Percentiles rank a stretch among this genome's conserved stretches.
phyloP scores from a whole-genome alignment of 179 eudicot genomes.

The Beta lomatogona region DNA sequence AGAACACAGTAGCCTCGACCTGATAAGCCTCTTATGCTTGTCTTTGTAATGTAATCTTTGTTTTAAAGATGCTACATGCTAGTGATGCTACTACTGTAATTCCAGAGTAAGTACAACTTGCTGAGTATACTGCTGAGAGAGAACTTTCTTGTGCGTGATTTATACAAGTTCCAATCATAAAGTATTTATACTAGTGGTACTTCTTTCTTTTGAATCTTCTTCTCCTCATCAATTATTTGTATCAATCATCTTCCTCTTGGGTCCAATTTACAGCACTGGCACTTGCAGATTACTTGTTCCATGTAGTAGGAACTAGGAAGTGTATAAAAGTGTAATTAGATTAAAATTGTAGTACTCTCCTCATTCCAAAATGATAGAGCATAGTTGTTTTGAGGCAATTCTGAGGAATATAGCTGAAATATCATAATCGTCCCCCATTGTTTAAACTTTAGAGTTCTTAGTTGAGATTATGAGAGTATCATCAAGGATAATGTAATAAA shows the following conservation, averaged over 20 bases:
- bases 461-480: no score
- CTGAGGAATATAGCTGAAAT: no score
- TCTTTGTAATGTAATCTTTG: not conserved
- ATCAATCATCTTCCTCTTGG: no score
- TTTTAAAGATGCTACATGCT: not conserved
- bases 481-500: no score
- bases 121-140: constrained; percentile 1
- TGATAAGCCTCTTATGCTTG: constrained; percentile 1
- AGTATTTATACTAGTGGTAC: not conserved
- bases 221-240: no score
- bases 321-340: not conserved
- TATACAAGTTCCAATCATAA: not conserved
- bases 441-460: no score
- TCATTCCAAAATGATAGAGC: no score
- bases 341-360: not conserved
- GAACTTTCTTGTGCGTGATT: constrained; percentile 6
- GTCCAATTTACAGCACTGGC: not conserved
- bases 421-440: no score
- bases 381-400: no score
- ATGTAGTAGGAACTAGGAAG: not conserved
- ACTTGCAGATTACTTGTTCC: not conserved
- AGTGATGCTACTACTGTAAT: constrained; percentile 1
- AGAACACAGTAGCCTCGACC: constrained; percentile 23
- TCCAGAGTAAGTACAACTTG: not conserved
- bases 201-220: not conserved